Base-by-base conservation (phyloP, 495 filamentous ascomycete genomes). In the Penicillium bovifimosum region DNA sequence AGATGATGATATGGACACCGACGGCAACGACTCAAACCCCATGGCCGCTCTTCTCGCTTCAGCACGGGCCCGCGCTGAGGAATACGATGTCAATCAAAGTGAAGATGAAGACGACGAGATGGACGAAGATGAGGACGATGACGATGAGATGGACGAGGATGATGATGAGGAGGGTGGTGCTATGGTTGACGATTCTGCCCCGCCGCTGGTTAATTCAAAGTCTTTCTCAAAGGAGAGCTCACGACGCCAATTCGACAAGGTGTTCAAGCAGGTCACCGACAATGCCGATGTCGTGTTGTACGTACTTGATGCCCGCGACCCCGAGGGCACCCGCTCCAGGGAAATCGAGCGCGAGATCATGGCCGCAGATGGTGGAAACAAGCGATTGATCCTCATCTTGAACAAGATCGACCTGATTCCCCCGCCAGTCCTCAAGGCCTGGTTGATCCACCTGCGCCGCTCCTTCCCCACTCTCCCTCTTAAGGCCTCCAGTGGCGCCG, bases 371-470 rank as follows among this genome's bases (percentile, higher is more conserved):
- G 77, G 75, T 10, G 90, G 91, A 34, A 83, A 83, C 16, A 97
- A 96, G 74, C 81, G 92, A 18, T 75, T 97, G 41, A 95, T 97
- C 54, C 83, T 97, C 51, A 84, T 97, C 50, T 77, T 97, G 55
- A 97, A 97, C 83, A 97, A 97, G 78, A 93, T 96, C 65, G 92
- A 97, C 65, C 81, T 97, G 29, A 79, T 96, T 28, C 92, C 92
- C 9, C 82, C 88, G 2, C 68, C 80, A 2, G 87, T 91, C 18
- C 81, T 95, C 41, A 89, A 88, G 67, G 77, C 71, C 52, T 97
- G 92, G 92, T 79, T 97, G 55, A 64, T 78, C 43, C 84, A 96
- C 68, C 80, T 97, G 56, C 85, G 90, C 47, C 83, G 90, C 50
- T 95, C 85, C 70, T 96, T 96, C 78, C 92, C 92, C 28, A 96